These are phyloP conservation scores for Nothophoma quercina DNA, from an alignment of 2,329 filamentous ascomycete genomes.

Conservation along the genomic window DNA sequence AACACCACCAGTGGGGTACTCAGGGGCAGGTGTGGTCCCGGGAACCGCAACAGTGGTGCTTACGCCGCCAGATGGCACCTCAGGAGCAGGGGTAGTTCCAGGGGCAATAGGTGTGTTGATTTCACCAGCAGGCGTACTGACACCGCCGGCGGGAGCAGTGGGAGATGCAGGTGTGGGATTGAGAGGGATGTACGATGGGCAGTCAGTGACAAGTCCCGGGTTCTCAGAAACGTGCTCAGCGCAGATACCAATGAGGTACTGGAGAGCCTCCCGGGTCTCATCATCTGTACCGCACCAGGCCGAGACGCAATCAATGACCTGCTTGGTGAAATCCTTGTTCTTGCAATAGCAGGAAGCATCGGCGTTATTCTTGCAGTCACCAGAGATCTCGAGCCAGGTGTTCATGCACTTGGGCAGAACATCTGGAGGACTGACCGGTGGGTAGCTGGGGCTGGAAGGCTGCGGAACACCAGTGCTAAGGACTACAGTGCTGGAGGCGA, in stretches of 20 bases:
- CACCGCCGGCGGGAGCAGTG: conserved; percentile 25
- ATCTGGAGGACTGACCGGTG: conserved; percentile 60
- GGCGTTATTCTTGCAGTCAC: conserved; percentile 83
- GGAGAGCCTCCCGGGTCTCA: conserved; percentile 74
- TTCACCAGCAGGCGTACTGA: conserved; percentile 20
- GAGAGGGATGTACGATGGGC: conserved; percentile 65
- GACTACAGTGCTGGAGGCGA: conserved; percentile 14
- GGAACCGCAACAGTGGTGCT: conserved; percentile 19
- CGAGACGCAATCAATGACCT: conserved; percentile 82
- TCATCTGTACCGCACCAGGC: conserved; percentile 71
- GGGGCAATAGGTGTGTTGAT: conserved; percentile 8
- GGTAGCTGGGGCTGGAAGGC: conserved; percentile 33
- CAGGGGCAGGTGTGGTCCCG: conserved; percentile 25
- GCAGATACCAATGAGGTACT: conserved; percentile 92
- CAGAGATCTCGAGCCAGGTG: conserved; percentile 77
- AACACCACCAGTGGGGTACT: conserved; percentile 8
- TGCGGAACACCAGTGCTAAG: conserved; percentile 23
- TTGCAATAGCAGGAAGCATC: conserved; percentile 89
- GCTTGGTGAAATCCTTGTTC: conserved; percentile 74
- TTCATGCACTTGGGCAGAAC: conserved; percentile 89
- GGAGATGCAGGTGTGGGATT: conserved; percentile 32
- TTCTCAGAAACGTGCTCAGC: conserved; percentile 76
- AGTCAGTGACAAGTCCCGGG: conserved; percentile 83
- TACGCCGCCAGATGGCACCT: conserved; percentile 16
- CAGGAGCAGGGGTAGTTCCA: conserved; percentile 8